Evolutionary conservation across 768 basidiomycete species (phyloP).

Genomic region (Naganishia vishniacii): DNA sequence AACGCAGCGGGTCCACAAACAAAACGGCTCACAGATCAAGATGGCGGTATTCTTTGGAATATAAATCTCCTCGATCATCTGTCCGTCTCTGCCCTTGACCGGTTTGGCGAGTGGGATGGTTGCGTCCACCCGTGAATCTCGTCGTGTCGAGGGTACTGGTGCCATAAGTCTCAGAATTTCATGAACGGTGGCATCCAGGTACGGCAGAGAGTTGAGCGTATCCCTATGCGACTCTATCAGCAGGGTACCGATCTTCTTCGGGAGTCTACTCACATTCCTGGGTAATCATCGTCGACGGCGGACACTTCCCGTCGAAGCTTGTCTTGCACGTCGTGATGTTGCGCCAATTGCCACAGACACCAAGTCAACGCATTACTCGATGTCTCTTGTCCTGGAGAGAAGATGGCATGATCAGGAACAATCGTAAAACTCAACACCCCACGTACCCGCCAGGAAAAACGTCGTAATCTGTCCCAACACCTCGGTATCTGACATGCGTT

Average conservation of each 20-base stretch:
- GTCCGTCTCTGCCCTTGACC: conserved; percentile 39
- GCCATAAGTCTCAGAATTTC: conserved; percentile 38
- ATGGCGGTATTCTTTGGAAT: conserved; percentile 40
- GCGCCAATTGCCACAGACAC: conserved; percentile 70
- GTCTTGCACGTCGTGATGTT: conserved; percentile 62
- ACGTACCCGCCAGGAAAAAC: conserved; percentile 65
- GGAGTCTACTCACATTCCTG: conserved; percentile 39
- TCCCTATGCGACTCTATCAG: conserved; percentile 52
- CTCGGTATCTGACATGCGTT: conserved; percentile 79
- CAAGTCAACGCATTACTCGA: conserved; percentile 77
- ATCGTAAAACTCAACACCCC: not conserved
- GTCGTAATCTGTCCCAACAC: conserved; percentile 80
- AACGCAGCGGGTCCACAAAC: not conserved
- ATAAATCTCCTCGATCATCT: conserved; percentile 39
- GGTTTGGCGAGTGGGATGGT: conserved; percentile 41
- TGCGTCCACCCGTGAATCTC: conserved; percentile 31
- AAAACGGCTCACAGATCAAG: conserved; percentile 41
- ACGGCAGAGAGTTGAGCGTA: conserved; percentile 60
- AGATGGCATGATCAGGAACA: conserved; percentile 3
- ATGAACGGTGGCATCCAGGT: conserved; percentile 64
- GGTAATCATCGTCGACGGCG: conserved; percentile 47
- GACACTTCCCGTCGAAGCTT: conserved; percentile 66
- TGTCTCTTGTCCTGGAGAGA: conserved; percentile 79
- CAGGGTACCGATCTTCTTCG: not conserved
- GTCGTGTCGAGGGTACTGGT: conserved; percentile 40